Conservation (phyloP, 2,329 filamentous ascomycete genomes). For the Xylariales sp. region DNA sequence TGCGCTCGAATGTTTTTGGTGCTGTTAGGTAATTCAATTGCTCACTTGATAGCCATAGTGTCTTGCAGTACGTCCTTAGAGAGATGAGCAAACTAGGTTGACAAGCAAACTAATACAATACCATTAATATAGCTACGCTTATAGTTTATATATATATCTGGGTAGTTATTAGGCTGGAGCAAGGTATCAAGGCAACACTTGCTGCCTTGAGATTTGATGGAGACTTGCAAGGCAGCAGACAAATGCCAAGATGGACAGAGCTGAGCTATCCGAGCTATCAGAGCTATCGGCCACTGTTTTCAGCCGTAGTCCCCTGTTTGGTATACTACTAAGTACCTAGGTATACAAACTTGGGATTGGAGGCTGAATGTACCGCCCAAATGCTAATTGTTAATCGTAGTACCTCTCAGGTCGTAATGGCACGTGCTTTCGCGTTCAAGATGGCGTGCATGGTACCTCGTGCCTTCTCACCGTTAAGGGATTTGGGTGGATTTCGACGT, state of each 20-base stretch:
- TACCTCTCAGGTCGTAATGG: slow-evolving; percentile 11
- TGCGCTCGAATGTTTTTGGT: no score
- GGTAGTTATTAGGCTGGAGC: not conserved
- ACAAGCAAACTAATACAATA: not conserved
- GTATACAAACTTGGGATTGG: not conserved
- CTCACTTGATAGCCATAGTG: not conserved
- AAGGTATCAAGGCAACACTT: slow-evolving; percentile 32
- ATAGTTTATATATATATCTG: not conserved
- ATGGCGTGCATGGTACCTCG: not conserved
- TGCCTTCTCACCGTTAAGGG: not conserved
- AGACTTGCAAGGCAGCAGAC: slow-evolving; percentile 21
- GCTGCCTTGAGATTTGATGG: slow-evolving; percentile 34
- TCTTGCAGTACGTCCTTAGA: no score
- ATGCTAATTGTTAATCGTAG: slow-evolving; percentile 1
- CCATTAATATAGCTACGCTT: no score
- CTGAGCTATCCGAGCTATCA: slow-evolving; percentile 1
- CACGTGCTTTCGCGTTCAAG: slow-evolving; percentile 41
- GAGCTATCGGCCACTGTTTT: slow-evolving; percentile 15
- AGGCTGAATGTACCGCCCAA: slow-evolving; percentile 8
- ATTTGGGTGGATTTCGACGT: not conserved
- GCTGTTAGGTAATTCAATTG: not conserved
- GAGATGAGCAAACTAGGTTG: no score
- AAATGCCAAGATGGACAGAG: slow-evolving; percentile 22
- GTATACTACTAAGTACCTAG: not conserved
- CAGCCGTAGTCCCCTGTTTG: slow-evolving; percentile 15